These are phyloP conservation scores for Vickermania ingenoplastis DNA, from an alignment of 208 protist species.

Conservation along the genomic window DNA sequence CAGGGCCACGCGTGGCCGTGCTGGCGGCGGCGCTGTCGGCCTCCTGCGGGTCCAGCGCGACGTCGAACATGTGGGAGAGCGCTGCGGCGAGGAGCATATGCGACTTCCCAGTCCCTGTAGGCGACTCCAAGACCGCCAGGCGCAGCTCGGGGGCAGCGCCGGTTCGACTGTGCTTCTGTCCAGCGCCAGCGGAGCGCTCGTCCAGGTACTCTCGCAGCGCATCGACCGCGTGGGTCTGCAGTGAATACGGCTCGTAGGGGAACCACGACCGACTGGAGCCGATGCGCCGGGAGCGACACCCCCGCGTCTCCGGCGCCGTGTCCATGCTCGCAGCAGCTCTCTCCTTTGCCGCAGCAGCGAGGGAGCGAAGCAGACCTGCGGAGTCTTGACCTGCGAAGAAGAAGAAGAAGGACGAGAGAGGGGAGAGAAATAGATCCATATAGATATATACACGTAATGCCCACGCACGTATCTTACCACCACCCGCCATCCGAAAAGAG, in stretches of 20 bases:
- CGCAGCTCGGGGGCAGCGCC: not conserved
- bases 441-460: no score
- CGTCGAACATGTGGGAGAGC: conserved; percentile 39
- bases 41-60: not conserved
- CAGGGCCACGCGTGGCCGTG: no score
- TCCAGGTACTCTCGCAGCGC: conserved; percentile 36
- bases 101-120: conserved; percentile 94
- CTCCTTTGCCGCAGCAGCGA: no score
- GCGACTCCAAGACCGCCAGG: conserved; percentile 91
- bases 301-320: no score
- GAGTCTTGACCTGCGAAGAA: no score
- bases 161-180: not conserved
- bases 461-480: no score
- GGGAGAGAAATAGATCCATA: no score
- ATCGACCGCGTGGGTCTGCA: conserved; percentile 66
- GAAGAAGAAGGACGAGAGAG: no score
- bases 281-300: no score
- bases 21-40: not conserved
- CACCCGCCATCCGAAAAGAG: no score
- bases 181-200: conserved; percentile 2
- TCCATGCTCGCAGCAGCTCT: no score
- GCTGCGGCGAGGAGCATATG: conserved; percentile 88
- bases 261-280: conserved; percentile 47
- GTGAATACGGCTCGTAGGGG: conserved; percentile 65
- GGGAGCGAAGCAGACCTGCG: no score